Percentiles rank a stretch among this genome's conserved stretches.
phyloP scores from a whole-genome alignment of 2,329 filamentous ascomycete genomes.

The Alternaria angustiovoidea region DNA sequence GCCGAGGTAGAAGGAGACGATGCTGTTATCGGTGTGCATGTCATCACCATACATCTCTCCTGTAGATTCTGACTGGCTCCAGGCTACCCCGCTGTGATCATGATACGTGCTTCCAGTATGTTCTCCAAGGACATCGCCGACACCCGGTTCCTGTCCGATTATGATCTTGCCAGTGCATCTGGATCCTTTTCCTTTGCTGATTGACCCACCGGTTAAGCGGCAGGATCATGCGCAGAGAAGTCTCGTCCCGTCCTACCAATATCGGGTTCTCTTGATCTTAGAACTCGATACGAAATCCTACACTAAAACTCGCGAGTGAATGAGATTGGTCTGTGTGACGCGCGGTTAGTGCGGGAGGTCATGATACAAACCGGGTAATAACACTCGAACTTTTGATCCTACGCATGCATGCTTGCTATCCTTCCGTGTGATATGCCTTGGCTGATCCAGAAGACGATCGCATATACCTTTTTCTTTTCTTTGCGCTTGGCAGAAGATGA shows the following conservation, averaged over 20 bases:
- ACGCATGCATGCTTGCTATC: background rate
- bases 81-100: background rate
- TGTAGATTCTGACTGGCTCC: background rate
- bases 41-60: background rate
- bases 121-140: background rate
- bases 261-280: background rate
- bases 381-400: background rate
- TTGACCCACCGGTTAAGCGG: background rate
- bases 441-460: background rate
- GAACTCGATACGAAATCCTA: background rate
- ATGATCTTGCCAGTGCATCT: background rate
- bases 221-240: background rate
- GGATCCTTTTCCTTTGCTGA: background rate
- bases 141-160: background rate
- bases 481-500: background rate
- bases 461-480: background rate
- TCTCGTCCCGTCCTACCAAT: background rate
- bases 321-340: background rate
- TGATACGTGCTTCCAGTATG: background rate
- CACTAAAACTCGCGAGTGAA: background rate
- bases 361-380: background rate
- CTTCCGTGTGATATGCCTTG: background rate
- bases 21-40: background rate
- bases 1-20: background rate
- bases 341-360: background rate